Evolutionary conservation across 495 filamentous ascomycete species (phyloP), one percentile per base, ranked within the genome.

Genomic region (Aspergillus leporis): DNA sequence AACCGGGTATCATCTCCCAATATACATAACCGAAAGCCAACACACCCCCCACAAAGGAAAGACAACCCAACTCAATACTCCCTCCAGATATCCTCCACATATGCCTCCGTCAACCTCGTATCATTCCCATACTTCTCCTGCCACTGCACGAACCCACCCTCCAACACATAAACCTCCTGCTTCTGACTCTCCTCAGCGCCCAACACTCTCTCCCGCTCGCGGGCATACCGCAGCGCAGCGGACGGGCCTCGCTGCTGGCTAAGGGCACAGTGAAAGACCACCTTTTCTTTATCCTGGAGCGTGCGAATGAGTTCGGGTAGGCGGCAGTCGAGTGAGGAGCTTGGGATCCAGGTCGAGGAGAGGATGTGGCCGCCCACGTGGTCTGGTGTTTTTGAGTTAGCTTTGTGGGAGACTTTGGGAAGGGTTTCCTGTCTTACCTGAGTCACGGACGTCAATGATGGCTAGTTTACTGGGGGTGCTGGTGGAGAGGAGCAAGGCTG

Each of bases 191-290:
- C 75, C 13, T 74, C 71, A 0, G 51, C 45, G 10, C 75, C 71
- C 18, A 76, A 60, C 10, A 59, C 51, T 6, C 67, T 62, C 54
- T 77, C 75, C 0, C 76, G 74, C 62, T 78, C 74, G 6, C 78
- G 74, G 0, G 67, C 68, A 62, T 81, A 79, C 3, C 71, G 72
- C 14, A 80, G 63, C 5, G 78, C 76, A 10, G 78, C 75, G 49
- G 75, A 76, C 1, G 78, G 78, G 0, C 78, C 78, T 18, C 94
- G 83, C 74, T 94, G 89, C 77, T 98, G 94, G 62, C 88, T 91
- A 31, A 98, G 76, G n/a, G 90, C 88, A 74, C 94, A 98, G 74
- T 98, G 95, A 71, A 98, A 98, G 18, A 98, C 85, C 22, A 98
- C 90, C 41, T 80, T 86, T 45, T 95, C 82, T 66, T 90, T 91